phyloP scores from a whole-genome alignment of 192 early-diverging fungal species.

The Linderina pennispora region DNA sequence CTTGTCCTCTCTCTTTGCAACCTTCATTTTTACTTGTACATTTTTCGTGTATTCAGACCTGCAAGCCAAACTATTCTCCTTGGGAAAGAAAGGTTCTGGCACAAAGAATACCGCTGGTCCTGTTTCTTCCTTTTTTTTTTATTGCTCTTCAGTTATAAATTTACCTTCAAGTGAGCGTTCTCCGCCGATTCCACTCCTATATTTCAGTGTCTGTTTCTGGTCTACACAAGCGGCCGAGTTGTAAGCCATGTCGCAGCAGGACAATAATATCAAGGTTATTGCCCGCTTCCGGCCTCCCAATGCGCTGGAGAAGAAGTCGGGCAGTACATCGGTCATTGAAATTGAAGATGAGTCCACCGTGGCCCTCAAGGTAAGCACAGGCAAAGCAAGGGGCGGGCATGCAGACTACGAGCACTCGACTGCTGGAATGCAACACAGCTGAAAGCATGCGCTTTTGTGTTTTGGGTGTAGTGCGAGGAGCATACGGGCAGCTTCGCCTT shows the following conservation, averaged over 20 bases:
- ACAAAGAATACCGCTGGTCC: neutral
- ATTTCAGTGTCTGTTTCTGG: too few relatives aligned
- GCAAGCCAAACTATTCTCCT: neutral
- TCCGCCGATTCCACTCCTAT: too few relatives aligned
- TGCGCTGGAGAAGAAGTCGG: constrained; percentile 81
- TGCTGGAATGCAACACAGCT: neutral
- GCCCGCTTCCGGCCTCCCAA: constrained; percentile 98
- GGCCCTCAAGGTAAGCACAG: constrained; percentile 23
- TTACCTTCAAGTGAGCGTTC: too few relatives aligned
- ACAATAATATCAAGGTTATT: constrained; percentile 93
- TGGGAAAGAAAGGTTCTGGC: too few relatives aligned
- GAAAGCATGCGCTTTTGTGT: neutral
- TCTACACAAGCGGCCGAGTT: too few relatives aligned
- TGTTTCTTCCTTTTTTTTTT: neutral
- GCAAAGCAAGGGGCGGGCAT: neutral
- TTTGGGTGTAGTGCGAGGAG: constrained; percentile 51
- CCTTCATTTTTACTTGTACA: neutral
- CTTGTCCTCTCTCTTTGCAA: neutral
- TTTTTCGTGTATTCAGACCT: neutral
- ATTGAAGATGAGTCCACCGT: constrained; percentile 63
- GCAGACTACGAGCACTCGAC: neutral
- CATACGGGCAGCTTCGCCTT: constrained; percentile 77
- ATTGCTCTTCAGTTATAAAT: neutral
- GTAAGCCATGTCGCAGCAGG: constrained; percentile 53
- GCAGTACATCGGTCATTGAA: constrained; percentile 78